Percentiles rank a stretch among this genome's conserved stretches.
These are phyloP conservation scores for Ceraceosorus guamensis DNA, from an alignment of 1,284 basidiomycete species.

Conservation along the genomic window DNA sequence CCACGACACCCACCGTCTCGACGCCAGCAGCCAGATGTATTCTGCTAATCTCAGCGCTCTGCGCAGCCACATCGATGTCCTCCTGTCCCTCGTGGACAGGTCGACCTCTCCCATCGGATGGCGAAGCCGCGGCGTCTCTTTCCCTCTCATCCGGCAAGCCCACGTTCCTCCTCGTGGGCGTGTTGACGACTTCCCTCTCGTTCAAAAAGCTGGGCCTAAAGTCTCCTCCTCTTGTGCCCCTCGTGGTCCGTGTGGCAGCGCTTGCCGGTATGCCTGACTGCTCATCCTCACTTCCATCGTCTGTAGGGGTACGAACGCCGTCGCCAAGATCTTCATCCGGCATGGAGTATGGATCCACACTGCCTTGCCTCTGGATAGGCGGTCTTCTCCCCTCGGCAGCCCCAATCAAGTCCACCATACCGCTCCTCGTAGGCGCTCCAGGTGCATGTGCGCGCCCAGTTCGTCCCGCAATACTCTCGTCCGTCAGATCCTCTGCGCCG, in stretches of 20 bases:
- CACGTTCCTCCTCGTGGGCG: neutral
- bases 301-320: conserved; percentile 5
- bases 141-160: too few species aligned
- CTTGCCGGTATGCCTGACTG: neutral
- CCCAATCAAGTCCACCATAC: too few species aligned
- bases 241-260: neutral
- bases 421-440: too few species aligned
- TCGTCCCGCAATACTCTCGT: too few species aligned
- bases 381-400: too few species aligned
- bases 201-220: conserved; percentile 6
- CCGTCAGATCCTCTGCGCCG: neutral
- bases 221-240: neutral
- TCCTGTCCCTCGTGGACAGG: conserved; percentile 2
- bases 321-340: conserved; percentile 1
- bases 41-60: neutral
- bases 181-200: neutral
- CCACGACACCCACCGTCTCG: neutral
- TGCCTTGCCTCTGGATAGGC: neutral
- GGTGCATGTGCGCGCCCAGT: too few species aligned
- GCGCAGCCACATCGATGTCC: conserved; percentile 1
- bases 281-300: conserved; percentile 5
- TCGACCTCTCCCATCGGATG: neutral
- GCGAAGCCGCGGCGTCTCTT: neutral
- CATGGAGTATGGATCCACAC: conserved; percentile 3
- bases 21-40: conserved; percentile 6